Conservation (phyloP, 805 yeast genomes). For the Suhomyces tanzawaensis region DNA sequence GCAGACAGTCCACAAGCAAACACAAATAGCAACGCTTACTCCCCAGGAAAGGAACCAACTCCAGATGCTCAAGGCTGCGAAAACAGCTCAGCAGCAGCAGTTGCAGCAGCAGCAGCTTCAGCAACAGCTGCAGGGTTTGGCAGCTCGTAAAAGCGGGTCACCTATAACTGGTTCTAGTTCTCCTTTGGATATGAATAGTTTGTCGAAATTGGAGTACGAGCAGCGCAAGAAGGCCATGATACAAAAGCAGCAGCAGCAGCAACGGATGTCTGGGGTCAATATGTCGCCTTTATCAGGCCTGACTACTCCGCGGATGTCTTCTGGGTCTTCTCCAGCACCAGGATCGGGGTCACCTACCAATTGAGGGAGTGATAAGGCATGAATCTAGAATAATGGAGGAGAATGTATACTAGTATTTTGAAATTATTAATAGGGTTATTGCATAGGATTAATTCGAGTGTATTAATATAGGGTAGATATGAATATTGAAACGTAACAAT, state of each 20-base stretch:
- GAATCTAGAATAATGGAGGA: too few relatives aligned
- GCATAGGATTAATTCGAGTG: too few relatives aligned
- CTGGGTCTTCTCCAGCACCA: slow-evolving; percentile 3
- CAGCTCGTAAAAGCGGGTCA: slow-evolving; percentile 5
- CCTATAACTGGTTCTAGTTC: slow-evolving; percentile 7
- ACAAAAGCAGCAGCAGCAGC: slow-evolving; percentile 28
- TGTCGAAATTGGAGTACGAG: slow-evolving; percentile 34
- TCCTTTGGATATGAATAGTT: slow-evolving; percentile 21
- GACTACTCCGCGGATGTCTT: slow-evolving; percentile 3
- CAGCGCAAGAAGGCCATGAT: slow-evolving; percentile 36
- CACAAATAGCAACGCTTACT: slow-evolving; percentile 37
- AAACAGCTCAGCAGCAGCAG: slow-evolving; percentile 29
- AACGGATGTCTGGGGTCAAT: slow-evolving; percentile 6
- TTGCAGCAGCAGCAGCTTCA: slow-evolving; percentile 19
- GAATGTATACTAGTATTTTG: too few relatives aligned
- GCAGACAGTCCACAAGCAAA: slow-evolving; percentile 15
- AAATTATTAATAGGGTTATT: too few relatives aligned
- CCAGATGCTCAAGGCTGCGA: slow-evolving; percentile 38
- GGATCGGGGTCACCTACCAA: slow-evolving; percentile 1
- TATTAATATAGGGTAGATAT: too few relatives aligned
- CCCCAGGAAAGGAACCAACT: slow-evolving; percentile 44
- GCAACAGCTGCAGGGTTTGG: slow-evolving; percentile 18
- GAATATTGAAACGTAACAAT: too few relatives aligned
- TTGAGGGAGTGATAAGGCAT: too few relatives aligned
- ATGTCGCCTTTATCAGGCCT: slow-evolving; percentile 5